A percentile compares a stretch with the other conserved stretches of the same genome.
Conservation (phyloP, 257 asterid species). For the Datura wrightii region DNA sequence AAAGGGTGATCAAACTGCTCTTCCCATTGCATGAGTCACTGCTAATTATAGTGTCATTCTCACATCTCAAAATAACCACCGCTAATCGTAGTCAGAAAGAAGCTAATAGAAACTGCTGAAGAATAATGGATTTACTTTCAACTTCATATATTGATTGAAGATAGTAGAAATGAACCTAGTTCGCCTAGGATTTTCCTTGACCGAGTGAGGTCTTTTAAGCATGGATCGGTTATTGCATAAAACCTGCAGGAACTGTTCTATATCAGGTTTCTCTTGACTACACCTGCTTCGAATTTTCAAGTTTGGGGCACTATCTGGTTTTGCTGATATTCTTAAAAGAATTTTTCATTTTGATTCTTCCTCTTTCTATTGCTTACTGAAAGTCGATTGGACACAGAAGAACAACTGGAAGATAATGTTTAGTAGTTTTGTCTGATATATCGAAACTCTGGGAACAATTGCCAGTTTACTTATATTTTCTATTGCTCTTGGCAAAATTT, state of each 20-base stretch:
- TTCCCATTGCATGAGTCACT: background rate
- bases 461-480: background rate
- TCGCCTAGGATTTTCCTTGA: background rate
- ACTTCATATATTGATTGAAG: background rate
- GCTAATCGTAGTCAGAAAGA: background rate
- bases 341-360: background rate
- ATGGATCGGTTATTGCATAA: background rate
- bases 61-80: background rate
- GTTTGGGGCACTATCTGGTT: background rate
- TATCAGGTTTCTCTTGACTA: conserved; percentile 10
- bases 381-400: background rate
- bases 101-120: conserved; percentile 5
- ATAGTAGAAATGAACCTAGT: background rate
- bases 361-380: background rate
- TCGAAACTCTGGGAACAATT: background rate
- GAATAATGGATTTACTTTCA: background rate
- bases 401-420: background rate
- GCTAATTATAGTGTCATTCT: background rate
- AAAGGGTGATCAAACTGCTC: background rate
- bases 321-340: background rate
- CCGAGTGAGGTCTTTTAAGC: background rate
- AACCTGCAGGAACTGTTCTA: conserved; percentile 9
- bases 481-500: background rate
- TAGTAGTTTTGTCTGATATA: conserved; percentile 6
- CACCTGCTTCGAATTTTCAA: background rate